Evolutionary conservation across 306 rosid species (phyloP), one percentile per base, ranked within the genome.

Genomic region (Dryas alaskensis): DNA sequence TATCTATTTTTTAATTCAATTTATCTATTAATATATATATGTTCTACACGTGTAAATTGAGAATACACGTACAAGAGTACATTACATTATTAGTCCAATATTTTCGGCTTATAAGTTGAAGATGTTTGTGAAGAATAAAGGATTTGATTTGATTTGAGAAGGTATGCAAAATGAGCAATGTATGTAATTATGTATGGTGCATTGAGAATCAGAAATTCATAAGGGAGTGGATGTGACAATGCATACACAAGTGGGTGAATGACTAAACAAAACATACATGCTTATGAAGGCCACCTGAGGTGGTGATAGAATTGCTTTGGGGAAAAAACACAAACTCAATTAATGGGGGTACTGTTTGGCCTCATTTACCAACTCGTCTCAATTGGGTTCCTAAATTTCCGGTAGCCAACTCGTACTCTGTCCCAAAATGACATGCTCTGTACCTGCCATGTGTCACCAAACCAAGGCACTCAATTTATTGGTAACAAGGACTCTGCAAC

Each of bases 341-440:
- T n/a, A 65, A 47, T 48, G 65, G 25, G 25, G 37, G 37, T 31
- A 31, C n/a, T 48, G 16, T 19, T 77, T 77, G 81, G 75, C 76
- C 58, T 51, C 58, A 75, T 75, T 80, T 70, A 75, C 84, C 84
- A 48, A 70, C 74, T 55, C 51, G 47, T 8, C 22, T 39, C 52
- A 60, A 19, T 69, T 55, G 51, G 17, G 69, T 6, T 72, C 77
- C 80, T 63, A 70, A 64, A 75, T 69, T 70, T 80, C 40, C 80
- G 60, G 73, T 57, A 7, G 19, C 9, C 4, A 12, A 72, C 0
- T 11, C 7, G 54, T 22, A 55, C 27, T 17, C 65, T 39, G 52
- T 40, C 46, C 63, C 45, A 19, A 17, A 46, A 48, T 44, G 57
- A 25, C 31, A 19, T 44, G n/a, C 10, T 47, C 7, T 69, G 27